Conservation (phyloP, 2,329 filamentous ascomycete genomes). For the Colletotrichum zoysiae region DNA sequence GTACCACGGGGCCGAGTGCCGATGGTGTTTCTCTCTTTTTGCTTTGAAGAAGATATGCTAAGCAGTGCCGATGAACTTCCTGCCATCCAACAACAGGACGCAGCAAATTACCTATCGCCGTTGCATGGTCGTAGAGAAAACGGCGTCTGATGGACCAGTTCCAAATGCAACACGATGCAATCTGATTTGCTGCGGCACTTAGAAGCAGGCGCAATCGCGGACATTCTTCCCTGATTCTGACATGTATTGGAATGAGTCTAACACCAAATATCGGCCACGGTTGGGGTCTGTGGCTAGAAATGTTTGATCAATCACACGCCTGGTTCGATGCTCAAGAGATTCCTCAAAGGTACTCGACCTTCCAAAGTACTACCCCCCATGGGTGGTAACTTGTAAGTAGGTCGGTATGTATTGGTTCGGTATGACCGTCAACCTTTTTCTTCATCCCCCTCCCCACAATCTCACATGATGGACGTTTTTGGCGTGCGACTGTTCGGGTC, state of each 20-base stretch:
- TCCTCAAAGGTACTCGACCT: neutral
- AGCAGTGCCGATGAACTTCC: constrained; percentile 9
- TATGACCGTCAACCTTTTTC: constrained; percentile 7
- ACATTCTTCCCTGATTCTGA: constrained; percentile 31
- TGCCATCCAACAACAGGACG: constrained; percentile 14
- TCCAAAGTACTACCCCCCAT: constrained; percentile 7
- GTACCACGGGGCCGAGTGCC: constrained; percentile 37
- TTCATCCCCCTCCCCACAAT: neutral
- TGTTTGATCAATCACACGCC: constrained; percentile 30
- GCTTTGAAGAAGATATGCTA: constrained; percentile 8
- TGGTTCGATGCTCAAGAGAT: neutral
- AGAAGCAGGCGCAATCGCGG: constrained; percentile 17
- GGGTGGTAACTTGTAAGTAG: neutral
- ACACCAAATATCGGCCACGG: constrained; percentile 15
- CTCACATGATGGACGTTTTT: constrained; percentile 22
- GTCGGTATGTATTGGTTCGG: constrained; percentile 3
- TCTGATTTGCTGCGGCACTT: constrained; percentile 28
- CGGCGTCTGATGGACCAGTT: neutral
- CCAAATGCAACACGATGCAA: neutral
- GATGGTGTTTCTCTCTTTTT: neutral
- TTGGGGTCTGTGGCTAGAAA: constrained; percentile 29
- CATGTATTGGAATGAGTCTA: constrained; percentile 18
- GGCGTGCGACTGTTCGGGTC: constrained; percentile 19
- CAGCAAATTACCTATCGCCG: constrained; percentile 20
- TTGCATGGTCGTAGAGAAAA: constrained; percentile 7